Base-by-base conservation (phyloP, 768 basidiomycete genomes). In the Mycena kentingensis region DNA sequence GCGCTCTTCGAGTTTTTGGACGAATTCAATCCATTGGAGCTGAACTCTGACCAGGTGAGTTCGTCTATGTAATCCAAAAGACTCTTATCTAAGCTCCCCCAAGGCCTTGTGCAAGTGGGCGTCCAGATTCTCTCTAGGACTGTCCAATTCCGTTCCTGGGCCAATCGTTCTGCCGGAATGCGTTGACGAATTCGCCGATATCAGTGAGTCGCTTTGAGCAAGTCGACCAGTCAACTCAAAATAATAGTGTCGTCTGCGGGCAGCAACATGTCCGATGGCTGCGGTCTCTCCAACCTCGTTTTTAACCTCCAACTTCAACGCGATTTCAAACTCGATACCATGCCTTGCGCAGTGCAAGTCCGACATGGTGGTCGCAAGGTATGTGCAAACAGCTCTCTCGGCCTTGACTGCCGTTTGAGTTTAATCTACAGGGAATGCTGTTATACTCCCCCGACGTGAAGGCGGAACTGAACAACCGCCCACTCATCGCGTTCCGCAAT, bases 61-160 rank as follows among this genome's bases (percentile, higher is more conserved):
- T 32, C 19, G n/a, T n/a, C n/a, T n/a, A n/a, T n/a, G n/a, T n/a
- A n/a, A n/a, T n/a, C n/a, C n/a, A n/a, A n/a, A n/a, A n/a, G n/a
- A n/a, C n/a, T n/a, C 6, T 37, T 41, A 32, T 37, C 36, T 26
- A n/a, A 44, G 25, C 18, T 36, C 2, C 8, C 8, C 11, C 24
- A 27, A 26, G 36, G 13, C 36, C 21, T 27, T 86, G 68, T 72
- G 79, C 1, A 88, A 88, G 65, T 88, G 81, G 79, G 72, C 77
- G 12, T 75, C 85, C n/a, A 76, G 85, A 0, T 82, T 80, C 55
- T 75, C 79, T 0, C 73, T 88, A 8, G 83, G 80, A 0, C 63
- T 87, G 5, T 88, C 87, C 0, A 87, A 77, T 44, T 87, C 86
- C 1, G 70, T 81, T 4, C 85, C 85, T 5, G 85, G 82, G 0